Conservation (phyloP, 2,329 filamentous ascomycete species). For the Pestalotiopsis sp. region DNA sequence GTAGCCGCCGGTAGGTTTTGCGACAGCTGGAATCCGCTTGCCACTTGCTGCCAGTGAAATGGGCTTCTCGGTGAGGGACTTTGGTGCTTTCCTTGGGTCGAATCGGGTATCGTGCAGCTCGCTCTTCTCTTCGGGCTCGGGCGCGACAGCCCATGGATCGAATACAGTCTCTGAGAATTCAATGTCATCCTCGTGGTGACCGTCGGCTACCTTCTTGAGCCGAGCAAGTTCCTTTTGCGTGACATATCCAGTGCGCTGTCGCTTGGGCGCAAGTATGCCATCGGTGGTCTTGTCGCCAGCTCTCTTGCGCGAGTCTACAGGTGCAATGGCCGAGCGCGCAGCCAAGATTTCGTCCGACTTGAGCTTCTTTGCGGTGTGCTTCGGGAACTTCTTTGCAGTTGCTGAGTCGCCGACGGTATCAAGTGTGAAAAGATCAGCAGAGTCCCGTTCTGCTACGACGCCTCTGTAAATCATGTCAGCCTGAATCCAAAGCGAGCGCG, state of each 20-base stretch:
- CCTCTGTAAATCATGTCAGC: conserved; percentile 57
- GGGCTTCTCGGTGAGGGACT: conserved; percentile 75
- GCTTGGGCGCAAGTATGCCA: conserved; percentile 75
- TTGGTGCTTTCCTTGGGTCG: conserved; percentile 69
- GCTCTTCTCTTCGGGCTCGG: conserved; percentile 26
- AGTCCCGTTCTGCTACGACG: conserved; percentile 80
- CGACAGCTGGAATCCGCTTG: conserved; percentile 77
- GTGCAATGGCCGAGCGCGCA: conserved; percentile 78
- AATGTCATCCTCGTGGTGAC: conserved; percentile 60
- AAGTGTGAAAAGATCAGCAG: conserved; percentile 82
- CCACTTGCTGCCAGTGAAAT: conserved; percentile 83
- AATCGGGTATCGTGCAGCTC: conserved; percentile 39
- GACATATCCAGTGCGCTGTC: conserved; percentile 76
- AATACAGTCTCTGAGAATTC: conserved; percentile 66
- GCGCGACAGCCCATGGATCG: conserved; percentile 73
- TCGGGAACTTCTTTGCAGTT: conserved; percentile 65
- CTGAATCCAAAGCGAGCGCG: background rate
- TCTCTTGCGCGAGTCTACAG: conserved; percentile 79
- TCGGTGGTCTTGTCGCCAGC: conserved; percentile 70
- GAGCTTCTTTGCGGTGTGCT: conserved; percentile 74
- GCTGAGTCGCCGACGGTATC: conserved; percentile 74
- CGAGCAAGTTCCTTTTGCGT: conserved; percentile 82
- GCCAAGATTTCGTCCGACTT: conserved; percentile 92
- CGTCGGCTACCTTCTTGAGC: conserved; percentile 78
- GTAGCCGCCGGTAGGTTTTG: conserved; percentile 77